Percentiles rank a stretch among this genome's conserved stretches.
Evolutionary conservation across 1,284 basidiomycete species (phyloP).

Genomic region (Mycosarcoma mackinlayi): DNA sequence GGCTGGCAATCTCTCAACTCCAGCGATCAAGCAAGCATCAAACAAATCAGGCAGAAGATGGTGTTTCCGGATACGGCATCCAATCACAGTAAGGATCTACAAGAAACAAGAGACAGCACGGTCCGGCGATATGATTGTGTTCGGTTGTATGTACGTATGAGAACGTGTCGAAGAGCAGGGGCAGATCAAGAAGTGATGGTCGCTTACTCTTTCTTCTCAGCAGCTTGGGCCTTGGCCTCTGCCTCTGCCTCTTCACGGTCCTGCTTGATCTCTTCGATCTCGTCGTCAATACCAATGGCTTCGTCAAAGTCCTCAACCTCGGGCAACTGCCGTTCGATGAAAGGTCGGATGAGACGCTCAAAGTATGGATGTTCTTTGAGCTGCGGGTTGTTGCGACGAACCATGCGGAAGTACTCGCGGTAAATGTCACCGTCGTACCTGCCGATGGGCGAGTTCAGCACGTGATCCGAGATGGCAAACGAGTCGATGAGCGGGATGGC

Average conservation of each 20-base stretch:
- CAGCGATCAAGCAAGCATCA: too few species aligned
- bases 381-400: slow-evolving; percentile 66
- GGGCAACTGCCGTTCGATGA: slow-evolving; percentile 71
- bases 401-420: slow-evolving; percentile 61
- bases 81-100: too few species aligned
- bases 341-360: slow-evolving; percentile 72
- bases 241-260: slow-evolving; percentile 63
- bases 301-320: slow-evolving; percentile 69
- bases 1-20: too few species aligned
- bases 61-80: too few species aligned
- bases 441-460: slow-evolving; percentile 74
- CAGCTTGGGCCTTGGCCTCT: slow-evolving; percentile 44
- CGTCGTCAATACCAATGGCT: slow-evolving; percentile 70
- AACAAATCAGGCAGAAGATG: too few species aligned
- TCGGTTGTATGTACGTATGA: background rate
- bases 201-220: slow-evolving; percentile 20
- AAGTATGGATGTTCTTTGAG: slow-evolving; percentile 72
- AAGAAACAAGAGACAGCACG: too few species aligned
- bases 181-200: background rate
- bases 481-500: slow-evolving; percentile 72
- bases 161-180: background rate
- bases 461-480: slow-evolving; percentile 73
- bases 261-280: slow-evolving; percentile 69
- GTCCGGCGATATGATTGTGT: background rate
- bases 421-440: slow-evolving; percentile 66